Evolutionary conservation across 2,329 filamentous ascomycete species (phyloP), one percentile per base, ranked within the genome.

Genomic region (Penicillium rolfsii): DNA sequence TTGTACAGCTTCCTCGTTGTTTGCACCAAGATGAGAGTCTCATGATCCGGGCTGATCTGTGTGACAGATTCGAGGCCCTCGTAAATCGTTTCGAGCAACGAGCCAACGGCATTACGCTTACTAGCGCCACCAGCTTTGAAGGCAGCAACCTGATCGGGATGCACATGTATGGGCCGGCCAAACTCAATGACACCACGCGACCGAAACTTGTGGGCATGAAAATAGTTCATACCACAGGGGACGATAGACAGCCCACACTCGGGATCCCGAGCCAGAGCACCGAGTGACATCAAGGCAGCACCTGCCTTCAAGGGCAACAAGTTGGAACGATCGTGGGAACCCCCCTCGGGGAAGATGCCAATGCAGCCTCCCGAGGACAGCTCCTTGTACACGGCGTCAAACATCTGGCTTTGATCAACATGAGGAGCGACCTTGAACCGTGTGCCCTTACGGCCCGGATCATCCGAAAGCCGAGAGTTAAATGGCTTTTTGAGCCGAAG

Each of bases 151-250:
- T 96, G 82, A 69, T 95, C 89, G n/a, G 82, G 81, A 1, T 92
- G 89, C 11, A 97, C 88, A 65, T 96, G 90, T 65, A 97, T 88
- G 0, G 93, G 91, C n/a, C 87, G 87, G 5, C 94, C 93, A 69
- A 97, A 97, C 74, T 97, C 93, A 61, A 97, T 87, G 6, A 97
- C 93, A 49, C 92, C 93, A 74, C 93, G 87, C 63, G 93, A 97
- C 52, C 93, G 89, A 78, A 97, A 97, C 77, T 97, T 97, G 84
- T 97, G 93, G 0, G 93, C 90, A 78, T 97, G 93, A 79, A 97
- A 97, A 77, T 97, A 97, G 78, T 97, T 97, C 93, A 97, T 97
- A 67, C 93, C 93, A 49, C 94, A 92, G 2, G 93, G 93, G 28
- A 97, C 90, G 69, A 97, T 97, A 76, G 92, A 94, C 60, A 97